Base-by-base conservation (phyloP, 495 filamentous ascomycete species). In the Xylaria sp. region DNA sequence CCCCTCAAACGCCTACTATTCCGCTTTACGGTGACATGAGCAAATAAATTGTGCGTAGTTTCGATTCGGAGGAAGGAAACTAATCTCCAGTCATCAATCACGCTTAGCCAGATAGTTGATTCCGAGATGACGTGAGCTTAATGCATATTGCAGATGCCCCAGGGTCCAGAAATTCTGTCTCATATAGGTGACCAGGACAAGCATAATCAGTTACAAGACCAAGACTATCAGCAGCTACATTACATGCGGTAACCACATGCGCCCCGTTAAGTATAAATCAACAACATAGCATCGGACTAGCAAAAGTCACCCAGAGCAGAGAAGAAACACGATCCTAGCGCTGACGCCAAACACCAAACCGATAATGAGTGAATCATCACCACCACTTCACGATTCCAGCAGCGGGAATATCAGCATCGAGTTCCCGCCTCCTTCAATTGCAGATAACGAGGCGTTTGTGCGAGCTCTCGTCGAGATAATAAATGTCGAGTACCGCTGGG, bases 401-500 rank as follows among this genome's bases (percentile, higher is more conserved):
- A 17, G 59, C 21, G 6, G 37, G 9, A 62, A 62, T 17, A 5
- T 43, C 59, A 43, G 4, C 35, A 62, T 62, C 37, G 59, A 62
- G 59, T 29, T 62, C 11, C 59, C 59, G 7, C 59, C 59, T 1
- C 37, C 59, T 33, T 62, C 59, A 1, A 26, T 29, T 24, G 59
- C 59, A 43, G 59, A 62, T 41, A n/a, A 62, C 21, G 59, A 62
- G n/a, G 37, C 59, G 21, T 62, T 62, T 29, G 59, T 43, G 8
- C 33, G 3, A 15, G 19, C 7, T 8, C 59, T 62, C 37, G 37
- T 44, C 37, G 37, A 43, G 24, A 62, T 72, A 24, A 66, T 68
- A 26, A 59, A 68, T 21, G 33, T 15, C 3, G 62, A 58, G 3
- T 72, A 68, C 41, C 40, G 55, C 11, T 64, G 57, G 26, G 70